Evolutionary conservation across 106 monocot genomes (phyloP), one percentile per base, ranked within the genome.

Genomic region (Ottelia alismoides): DNA sequence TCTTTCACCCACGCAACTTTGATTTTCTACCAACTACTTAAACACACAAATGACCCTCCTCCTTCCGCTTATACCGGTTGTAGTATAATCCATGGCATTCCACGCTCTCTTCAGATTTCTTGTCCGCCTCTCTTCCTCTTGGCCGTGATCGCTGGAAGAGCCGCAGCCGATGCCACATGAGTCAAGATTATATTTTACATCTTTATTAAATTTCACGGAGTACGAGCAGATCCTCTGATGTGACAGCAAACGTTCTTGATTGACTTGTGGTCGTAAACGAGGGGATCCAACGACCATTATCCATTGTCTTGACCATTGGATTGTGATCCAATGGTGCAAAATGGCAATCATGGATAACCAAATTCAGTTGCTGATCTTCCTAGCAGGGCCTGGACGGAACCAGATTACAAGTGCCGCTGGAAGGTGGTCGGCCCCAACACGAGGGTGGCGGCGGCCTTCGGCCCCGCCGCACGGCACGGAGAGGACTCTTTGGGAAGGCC

Each of bases 101-200:
- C n/a, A n/a, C n/a, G n/a, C n/a, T n/a, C n/a, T n/a, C n/a, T n/a
- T n/a, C n/a, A n/a, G n/a, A n/a, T n/a, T n/a, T n/a, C n/a, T n/a
- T n/a, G n/a, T n/a, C 55, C 26, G 22, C 30, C 30, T 12, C 30
- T 31, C 28, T 55, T 26, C 51, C 21, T 7, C n/a, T 14, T 28
- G 1, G n/a, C n/a, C n/a, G n/a, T n/a, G n/a, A n/a, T n/a, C n/a
- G 28, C 7, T 19, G 12, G 53, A 12, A 44, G 49, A 27, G 65
- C 46, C 25, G n/a, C 14, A 14, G 83, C 45, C 6, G 74, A 78
- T 16, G 67, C 85, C 16, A 23, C 73, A 60, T n/a, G n/a, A n/a
- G n/a, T n/a, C n/a, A n/a, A n/a, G n/a, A n/a, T n/a, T n/a, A n/a
- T n/a, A n/a, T n/a, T n/a, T n/a, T n/a, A n/a, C n/a, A n/a, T n/a